phyloP scores from a whole-genome alignment of 1,284 basidiomycete genomes.

The Tilletia setariae region DNA sequence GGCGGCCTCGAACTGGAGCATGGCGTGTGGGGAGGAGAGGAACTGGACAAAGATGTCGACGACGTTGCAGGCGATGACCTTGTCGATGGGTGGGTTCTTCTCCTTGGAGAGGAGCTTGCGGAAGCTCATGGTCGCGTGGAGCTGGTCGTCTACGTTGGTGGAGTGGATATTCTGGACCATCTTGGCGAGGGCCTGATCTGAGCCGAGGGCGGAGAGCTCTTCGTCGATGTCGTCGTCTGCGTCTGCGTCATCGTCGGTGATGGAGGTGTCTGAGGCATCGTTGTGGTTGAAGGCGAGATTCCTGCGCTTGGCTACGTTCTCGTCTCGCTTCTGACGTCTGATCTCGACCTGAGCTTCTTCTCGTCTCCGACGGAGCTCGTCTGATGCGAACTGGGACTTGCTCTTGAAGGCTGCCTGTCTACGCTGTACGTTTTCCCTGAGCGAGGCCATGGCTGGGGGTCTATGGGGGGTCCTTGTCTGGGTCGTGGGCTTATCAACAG shows the following conservation, averaged over 20 bases:
- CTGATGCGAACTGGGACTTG: conserved; percentile 52
- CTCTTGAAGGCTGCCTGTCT: conserved; percentile 37
- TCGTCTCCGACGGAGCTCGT: conserved; percentile 51
- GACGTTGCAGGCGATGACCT: conserved; percentile 95
- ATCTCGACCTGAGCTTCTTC: conserved; percentile 55
- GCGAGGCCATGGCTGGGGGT: background rate
- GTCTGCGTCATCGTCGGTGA: conserved; percentile 50
- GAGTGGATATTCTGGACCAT: conserved; percentile 94
- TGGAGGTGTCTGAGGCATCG: conserved; percentile 32
- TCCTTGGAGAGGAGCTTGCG: conserved; percentile 95
- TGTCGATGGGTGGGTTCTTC: conserved; percentile 99
- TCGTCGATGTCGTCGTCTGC: conserved; percentile 42
- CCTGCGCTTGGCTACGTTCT: conserved; percentile 53
- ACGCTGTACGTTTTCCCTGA: background rate
- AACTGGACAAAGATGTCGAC: conserved; percentile 97
- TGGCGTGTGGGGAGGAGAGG: conserved; percentile 77
- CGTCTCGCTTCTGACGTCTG: conserved; percentile 52
- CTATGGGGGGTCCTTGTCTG: background rate
- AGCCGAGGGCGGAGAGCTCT: conserved; percentile 60
- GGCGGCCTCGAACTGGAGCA: conserved; percentile 98
- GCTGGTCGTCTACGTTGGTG: conserved; percentile 81
- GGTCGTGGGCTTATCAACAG: no score
- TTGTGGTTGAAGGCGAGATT: conserved; percentile 28
- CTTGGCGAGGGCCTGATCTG: conserved; percentile 66
- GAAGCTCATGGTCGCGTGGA: conserved; percentile 92